Evolutionary conservation across 805 yeast genomes (phyloP), one percentile per base, ranked within the genome.

Genomic region (Metschnikowia shivogae): DNA sequence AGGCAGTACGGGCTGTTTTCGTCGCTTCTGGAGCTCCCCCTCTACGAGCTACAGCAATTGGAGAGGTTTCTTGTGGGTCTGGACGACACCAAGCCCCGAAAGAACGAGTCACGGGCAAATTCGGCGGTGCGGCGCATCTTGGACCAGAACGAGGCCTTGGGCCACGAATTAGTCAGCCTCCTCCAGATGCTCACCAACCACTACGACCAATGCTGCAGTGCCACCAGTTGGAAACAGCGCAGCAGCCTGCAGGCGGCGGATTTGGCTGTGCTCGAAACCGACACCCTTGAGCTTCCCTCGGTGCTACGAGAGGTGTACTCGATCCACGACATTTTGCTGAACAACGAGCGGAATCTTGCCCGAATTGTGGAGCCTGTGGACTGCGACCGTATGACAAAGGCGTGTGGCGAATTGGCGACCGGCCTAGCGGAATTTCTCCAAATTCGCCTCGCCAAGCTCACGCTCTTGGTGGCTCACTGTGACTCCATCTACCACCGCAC

Each of bases 131-230:
- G 27, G n/a, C 11, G 28, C 8, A 31, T 52, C 6, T 38, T 53
- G 14, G 29, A 33, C 29, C 78, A 76, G 43, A 80, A 77, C 48
- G 55, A 64, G 12, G 67, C 70, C 1, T 57, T 80, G 39, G 95
- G 88, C 43, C 72, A 74, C 46, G 93, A 85, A 43, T 72, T 88
- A 63, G 95, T 87, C 0, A 73, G 76, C 2, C 68, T 84, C 13
- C 66, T 90, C 29, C 82, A 80, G 45, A 79, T 89, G 56, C 67
- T 89, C 38, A 84, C 96, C 9, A 79, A 78, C 43, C 96, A 89
- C 64, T 88, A 82, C 56, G 97, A 89, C 61, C 89, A 86, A 58
- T 86, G 95, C 53, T 54, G 67, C 10, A 65, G 76, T 48, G 85
- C 79, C 8, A 57, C 24, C 34, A 39, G 26, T 14, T 48, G 47